Evolutionary conservation across 768 basidiomycete species (phyloP), one percentile per base, ranked within the genome.

Genomic region (Leucocoprinus sp.): DNA sequence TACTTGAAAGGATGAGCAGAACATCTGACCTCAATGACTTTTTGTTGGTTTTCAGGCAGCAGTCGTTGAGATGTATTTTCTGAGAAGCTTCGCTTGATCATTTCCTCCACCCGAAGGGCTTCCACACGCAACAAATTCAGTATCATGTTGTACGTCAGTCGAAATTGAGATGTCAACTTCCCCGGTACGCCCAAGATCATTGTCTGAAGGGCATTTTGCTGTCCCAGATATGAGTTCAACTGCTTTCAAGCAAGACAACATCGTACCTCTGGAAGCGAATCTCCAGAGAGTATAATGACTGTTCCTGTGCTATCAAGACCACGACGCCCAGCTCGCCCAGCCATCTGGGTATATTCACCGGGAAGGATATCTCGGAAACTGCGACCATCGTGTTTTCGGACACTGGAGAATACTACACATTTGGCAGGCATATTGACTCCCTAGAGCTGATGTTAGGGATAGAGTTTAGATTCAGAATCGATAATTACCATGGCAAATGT

Each of bases 401-500:
- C 93, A 36, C 78, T 82, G 3, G 96, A 93, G 64, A 97, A 99
- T 5, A 97, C 96, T 3, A 99, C 96, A 55, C 84, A 93, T 71
- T 82, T 86, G 2, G 96, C 91, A 15, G 96, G 96, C 96, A 99
- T 99, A 64, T 99, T 99, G 44, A 99, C 96, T 39, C 96, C 96
- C 93, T 97, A 50, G 7, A 43, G 41, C 47, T 18, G 42, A n/a
- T 17, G 45, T 42, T 8, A 22, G 47, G 11, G 43, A 28, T 14
- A 27, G 11, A 49, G 12, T 27, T 36, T 23, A 5, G 27, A n/a
- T 39, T 2, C 33, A 19, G n/a, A 29, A 12, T 37, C 49, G 48
- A 43, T n/a, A 57, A 70, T 47, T 45, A 92, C 93, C 95, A 99
- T 98, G 0, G 95, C 95, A 61, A 99, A 99, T 0, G 96, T 99